Evolutionary conservation across 768 basidiomycete species (phyloP).

Genomic region (Podaxis sp.): DNA sequence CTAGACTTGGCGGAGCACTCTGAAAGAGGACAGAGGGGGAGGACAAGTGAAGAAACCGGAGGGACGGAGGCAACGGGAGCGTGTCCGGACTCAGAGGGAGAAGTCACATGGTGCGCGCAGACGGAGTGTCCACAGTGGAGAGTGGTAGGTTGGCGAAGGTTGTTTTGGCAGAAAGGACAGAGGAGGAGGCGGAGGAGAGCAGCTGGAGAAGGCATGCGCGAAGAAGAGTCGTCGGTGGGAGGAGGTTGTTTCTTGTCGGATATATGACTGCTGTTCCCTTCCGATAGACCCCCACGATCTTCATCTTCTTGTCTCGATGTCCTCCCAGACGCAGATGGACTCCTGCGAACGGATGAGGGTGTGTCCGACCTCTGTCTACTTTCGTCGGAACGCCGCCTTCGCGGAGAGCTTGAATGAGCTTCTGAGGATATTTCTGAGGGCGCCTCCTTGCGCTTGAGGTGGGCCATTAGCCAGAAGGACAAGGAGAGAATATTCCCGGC

Average conservation of each 20-base stretch:
- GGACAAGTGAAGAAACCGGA: constrained; percentile 2
- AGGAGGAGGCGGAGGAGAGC: constrained; percentile 35
- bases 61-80: background rate
- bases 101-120: constrained; percentile 52
- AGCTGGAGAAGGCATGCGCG: constrained; percentile 18
- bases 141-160: constrained; percentile 60
- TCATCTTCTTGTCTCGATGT: constrained; percentile 6
- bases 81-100: constrained; percentile 18
- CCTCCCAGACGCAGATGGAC: background rate
- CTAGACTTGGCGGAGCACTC: constrained; percentile 26
- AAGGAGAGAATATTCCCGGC: background rate
- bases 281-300: constrained; percentile 12
- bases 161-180: constrained; percentile 58
- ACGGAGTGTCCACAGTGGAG: constrained; percentile 85
- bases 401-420: background rate
- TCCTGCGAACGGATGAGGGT: background rate
- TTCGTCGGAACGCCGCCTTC: background rate
- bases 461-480: constrained; percentile 1
- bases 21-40: constrained; percentile 28
- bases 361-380: background rate
- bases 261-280: background rate
- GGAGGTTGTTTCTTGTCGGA: background rate
- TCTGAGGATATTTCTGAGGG: background rate
- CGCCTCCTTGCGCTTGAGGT: constrained; percentile 7
- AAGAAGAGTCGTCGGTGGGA: background rate